phyloP scores from a whole-genome alignment of 345 rosid genomes.

The Eutrema japonicum region DNA sequence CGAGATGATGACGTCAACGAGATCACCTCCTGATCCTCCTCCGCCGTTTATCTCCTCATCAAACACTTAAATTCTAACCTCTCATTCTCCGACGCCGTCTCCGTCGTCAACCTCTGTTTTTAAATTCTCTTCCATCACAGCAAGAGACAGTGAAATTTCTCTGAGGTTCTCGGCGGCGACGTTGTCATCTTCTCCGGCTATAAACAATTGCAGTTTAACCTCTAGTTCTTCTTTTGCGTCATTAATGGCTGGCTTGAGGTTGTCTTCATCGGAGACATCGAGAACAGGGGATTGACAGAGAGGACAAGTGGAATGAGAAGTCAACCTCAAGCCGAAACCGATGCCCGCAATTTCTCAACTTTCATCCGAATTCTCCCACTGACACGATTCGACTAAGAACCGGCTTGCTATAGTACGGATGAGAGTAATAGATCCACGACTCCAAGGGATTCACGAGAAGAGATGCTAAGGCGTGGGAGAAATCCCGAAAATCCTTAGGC shows the following conservation, averaged over 20 bases:
- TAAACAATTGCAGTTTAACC: constrained; percentile 25
- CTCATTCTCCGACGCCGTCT: constrained; percentile 1
- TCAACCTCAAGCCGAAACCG: constrained; percentile 84
- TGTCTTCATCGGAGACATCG: not conserved
- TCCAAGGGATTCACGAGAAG: no score
- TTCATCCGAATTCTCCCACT: constrained; percentile 63
- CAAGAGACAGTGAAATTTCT: constrained; percentile 2
- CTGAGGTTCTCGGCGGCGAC: not conserved
- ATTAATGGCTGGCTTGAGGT: constrained; percentile 39
- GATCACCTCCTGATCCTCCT: constrained; percentile 25
- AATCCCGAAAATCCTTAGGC: no score
- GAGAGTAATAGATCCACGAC: no score
- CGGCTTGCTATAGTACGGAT: no score
- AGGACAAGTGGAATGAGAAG: constrained; percentile 73
- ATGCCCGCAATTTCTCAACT: constrained; percentile 66
- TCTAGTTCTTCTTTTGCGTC: constrained; percentile 29
- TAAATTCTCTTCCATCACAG: constrained; percentile 20
- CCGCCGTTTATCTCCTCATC: constrained; percentile 22
- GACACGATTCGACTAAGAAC: no score
- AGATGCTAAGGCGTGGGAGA: no score
- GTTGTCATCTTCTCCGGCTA: constrained; percentile 35
- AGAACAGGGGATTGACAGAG: constrained; percentile 57
- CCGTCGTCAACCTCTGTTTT: constrained; percentile 29
- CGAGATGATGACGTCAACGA: constrained; percentile 45
- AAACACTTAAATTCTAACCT: constrained; percentile 42